Base-by-base conservation (phyloP, 345 rosid species). In the Firmiana major region DNA sequence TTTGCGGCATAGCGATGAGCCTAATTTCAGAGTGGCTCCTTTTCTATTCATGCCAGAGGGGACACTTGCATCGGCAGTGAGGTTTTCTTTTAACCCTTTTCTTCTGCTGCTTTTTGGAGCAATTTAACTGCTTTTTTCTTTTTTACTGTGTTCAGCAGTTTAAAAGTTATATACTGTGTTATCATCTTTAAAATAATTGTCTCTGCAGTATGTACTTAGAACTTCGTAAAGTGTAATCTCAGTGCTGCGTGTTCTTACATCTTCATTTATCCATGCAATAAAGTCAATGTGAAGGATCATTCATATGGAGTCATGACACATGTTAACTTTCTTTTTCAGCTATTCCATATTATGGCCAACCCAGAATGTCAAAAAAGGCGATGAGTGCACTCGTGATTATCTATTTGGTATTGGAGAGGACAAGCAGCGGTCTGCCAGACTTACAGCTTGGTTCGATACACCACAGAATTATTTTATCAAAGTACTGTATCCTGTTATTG, bases 41-140 rank as follows among this genome's bases (percentile, higher is more conserved):
- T 93, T 95, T 77, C 98, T 95, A 48, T 95, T 85, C 80, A 89
- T 95, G 98, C 98, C 94, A 51, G 88, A 88, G 13, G 97, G 97
- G 79, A 91, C 86, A 28, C 81, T 93, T 76, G 87, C 84, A 38
- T 90, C 99, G 71, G 94, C 99, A 78, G 92, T 95, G 88, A 95
- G 99, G 98, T 94, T 73, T 43, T 28, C 63, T 22, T 46, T 21
- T 67, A 72, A 65, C 11, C 36, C 36, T 28, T 57, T 65, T 46
- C 15, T 7, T 49, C 80, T 45, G 60, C 76, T 65, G 71, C 59
- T 67, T 75, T 17, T 42, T 62, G 5, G 34, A 79, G 70, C n/a
- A 16, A 21, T 36, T 73, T 43, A 7, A 6, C 71, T 54, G 12
- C 26, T 2, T 21, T 57, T 21, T 21, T 10, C 5, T 70, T 22